A percentile compares a stretch with the other conserved stretches of the same genome.
phyloP scores from a whole-genome alignment of 176 grass and related monocot genomes.

The Microstegium vimineum region DNA sequence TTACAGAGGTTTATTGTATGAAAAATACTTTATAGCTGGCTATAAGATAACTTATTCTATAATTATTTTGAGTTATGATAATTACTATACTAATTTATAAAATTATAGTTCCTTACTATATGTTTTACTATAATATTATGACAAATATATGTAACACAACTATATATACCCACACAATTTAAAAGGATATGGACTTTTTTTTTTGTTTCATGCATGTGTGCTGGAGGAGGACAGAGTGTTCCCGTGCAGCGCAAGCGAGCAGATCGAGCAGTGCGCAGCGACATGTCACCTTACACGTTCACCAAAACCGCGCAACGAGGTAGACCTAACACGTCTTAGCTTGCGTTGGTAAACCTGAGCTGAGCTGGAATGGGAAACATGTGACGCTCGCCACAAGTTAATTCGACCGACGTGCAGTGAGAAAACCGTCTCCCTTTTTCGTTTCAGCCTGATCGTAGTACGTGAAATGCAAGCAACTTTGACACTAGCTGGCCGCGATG shows the following conservation, averaged over 20 bases:
- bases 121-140: too few relatives aligned
- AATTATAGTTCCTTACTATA: too few relatives aligned
- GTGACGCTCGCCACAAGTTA: not conserved
- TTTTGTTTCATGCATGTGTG: too few relatives aligned
- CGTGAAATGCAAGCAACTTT: slow-evolving; percentile 25
- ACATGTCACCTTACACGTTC: slow-evolving; percentile 15
- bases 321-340: not conserved
- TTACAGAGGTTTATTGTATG: too few relatives aligned
- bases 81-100: too few relatives aligned
- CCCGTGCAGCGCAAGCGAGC: slow-evolving; percentile 25
- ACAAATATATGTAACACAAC: too few relatives aligned
- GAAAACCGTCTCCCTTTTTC: not conserved
- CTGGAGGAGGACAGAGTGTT: not conserved
- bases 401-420: not conserved
- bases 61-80: too few relatives aligned
- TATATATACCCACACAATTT: too few relatives aligned
- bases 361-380: not conserved
- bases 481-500: not conserved
- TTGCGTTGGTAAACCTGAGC: not conserved
- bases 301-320: slow-evolving; percentile 5
- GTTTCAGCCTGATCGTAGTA: not conserved
- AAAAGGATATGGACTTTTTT: too few relatives aligned
- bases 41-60: too few relatives aligned
- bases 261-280: not conserved
- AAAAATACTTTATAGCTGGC: too few relatives aligned